phyloP scores from a whole-genome alignment of 2,329 filamentous ascomycete genomes.

The Trichoderma semiorbis region DNA sequence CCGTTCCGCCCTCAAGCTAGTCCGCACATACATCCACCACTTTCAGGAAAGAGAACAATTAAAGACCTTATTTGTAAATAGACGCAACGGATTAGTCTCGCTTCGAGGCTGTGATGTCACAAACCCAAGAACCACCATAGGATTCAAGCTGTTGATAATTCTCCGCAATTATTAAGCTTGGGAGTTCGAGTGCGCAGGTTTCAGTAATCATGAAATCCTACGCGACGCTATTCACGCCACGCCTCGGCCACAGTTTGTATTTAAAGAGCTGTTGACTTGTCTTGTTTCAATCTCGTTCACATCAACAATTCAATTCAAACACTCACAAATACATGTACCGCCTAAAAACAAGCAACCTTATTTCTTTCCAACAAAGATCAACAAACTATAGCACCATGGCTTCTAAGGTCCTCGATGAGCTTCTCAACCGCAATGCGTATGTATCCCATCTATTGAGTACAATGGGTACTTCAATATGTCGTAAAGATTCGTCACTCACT shows the following conservation, averaged over 20 bases:
- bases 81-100: background rate
- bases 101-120: background rate
- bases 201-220: background rate
- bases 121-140: background rate
- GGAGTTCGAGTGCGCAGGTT: background rate
- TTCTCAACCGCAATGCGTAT: constrained; percentile 1
- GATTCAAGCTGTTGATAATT: background rate
- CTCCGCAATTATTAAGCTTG: background rate
- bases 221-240: background rate
- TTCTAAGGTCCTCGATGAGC: background rate
- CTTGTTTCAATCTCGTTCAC: background rate
- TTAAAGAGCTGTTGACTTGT: background rate
- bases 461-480: no score
- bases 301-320: background rate
- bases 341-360: background rate
- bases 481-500: background rate
- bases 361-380: background rate
- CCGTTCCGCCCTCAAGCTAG: background rate
- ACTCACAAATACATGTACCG: background rate
- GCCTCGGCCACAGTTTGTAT: background rate
- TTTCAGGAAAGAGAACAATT: background rate
- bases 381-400: background rate
- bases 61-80: background rate
- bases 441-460: background rate
- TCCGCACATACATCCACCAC: background rate